These are phyloP conservation scores for Anastatica hierochuntica DNA, from an alignment of 345 rosid genomes.

Conservation along the genomic window DNA sequence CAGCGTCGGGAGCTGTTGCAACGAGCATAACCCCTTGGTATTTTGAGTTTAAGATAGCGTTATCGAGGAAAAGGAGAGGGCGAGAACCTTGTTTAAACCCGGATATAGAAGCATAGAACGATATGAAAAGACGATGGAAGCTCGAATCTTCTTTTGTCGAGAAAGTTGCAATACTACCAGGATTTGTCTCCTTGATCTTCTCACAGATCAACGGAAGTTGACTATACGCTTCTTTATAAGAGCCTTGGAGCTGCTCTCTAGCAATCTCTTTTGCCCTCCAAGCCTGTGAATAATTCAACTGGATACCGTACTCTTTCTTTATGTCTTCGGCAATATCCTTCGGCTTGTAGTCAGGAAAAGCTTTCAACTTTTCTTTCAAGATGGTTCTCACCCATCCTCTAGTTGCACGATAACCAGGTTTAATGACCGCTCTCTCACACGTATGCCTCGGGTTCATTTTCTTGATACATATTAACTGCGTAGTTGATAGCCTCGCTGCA, in stretches of 20 bases:
- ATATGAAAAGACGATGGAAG: slow-evolving; percentile 77
- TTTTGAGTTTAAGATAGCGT: slow-evolving; percentile 56
- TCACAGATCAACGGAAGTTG: slow-evolving; percentile 77
- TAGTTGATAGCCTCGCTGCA: slow-evolving; percentile 72
- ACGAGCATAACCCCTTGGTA: slow-evolving; percentile 70
- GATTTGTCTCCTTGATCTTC: slow-evolving; percentile 87
- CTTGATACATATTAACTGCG: slow-evolving; percentile 76
- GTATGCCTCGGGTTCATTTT: slow-evolving; percentile 77
- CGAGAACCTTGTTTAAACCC: slow-evolving; percentile 89
- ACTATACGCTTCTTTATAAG: slow-evolving; percentile 75
- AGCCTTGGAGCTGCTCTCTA: slow-evolving; percentile 91
- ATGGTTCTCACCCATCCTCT: slow-evolving; percentile 94
- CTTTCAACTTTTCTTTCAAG: slow-evolving; percentile 77
- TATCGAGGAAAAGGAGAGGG: slow-evolving; percentile 82
- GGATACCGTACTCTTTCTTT: slow-evolving; percentile 79
- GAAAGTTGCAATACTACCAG: slow-evolving; percentile 71
- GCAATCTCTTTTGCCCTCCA: slow-evolving; percentile 94
- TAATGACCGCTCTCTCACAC: slow-evolving; percentile 72
- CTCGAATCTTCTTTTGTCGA: slow-evolving; percentile 81
- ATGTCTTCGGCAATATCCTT: slow-evolving; percentile 89
- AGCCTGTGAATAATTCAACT: slow-evolving; percentile 84
- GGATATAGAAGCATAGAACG: slow-evolving; percentile 68
- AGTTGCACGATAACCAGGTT: slow-evolving; percentile 77
- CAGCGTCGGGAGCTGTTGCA: slow-evolving; percentile 68
- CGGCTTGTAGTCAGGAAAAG: slow-evolving; percentile 76